phyloP scores from a whole-genome alignment of 345 rosid genomes.

The Salix suchowensis region DNA sequence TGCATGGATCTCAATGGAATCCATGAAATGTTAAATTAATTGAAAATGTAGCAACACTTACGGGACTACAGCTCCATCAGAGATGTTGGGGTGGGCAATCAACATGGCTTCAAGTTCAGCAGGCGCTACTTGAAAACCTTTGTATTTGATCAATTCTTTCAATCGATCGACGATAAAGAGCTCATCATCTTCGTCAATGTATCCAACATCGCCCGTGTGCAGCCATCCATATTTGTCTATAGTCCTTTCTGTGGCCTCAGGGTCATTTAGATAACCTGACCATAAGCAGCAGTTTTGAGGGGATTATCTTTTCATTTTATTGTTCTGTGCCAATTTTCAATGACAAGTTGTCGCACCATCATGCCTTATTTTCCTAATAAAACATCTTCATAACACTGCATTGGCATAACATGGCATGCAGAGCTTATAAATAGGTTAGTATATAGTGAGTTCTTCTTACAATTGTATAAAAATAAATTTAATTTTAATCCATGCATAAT shows the following conservation, averaged over 20 bases:
- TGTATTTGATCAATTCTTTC: slow-evolving; percentile 62
- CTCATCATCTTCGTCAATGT: slow-evolving; percentile 55
- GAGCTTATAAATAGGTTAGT: too few relatives aligned
- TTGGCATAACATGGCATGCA: too few relatives aligned
- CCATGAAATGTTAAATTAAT: too few relatives aligned
- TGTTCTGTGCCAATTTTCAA: too few relatives aligned
- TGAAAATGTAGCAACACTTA: slow-evolving; percentile 18
- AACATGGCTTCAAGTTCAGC: slow-evolving; percentile 64
- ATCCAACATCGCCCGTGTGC: slow-evolving; percentile 61
- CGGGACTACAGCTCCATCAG: slow-evolving; percentile 69
- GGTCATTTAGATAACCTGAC: slow-evolving; percentile 56
- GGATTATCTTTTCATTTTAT: not conserved
- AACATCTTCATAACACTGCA: too few relatives aligned
- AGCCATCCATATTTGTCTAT: slow-evolving; percentile 61
- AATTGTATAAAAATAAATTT: too few relatives aligned
- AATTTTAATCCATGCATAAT: too few relatives aligned
- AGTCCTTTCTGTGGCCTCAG: slow-evolving; percentile 42
- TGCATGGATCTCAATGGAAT: not conserved
- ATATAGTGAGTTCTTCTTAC: too few relatives aligned
- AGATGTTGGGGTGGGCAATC: slow-evolving; percentile 41
- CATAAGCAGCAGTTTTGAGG: not conserved
- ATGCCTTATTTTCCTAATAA: too few relatives aligned
- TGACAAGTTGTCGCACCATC: too few relatives aligned
- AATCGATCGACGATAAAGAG: slow-evolving; percentile 56
- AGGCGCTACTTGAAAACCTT: slow-evolving; percentile 59